Base-by-base conservation (phyloP, 2,329 filamentous ascomycete species). In the Aspergillus sp. region DNA sequence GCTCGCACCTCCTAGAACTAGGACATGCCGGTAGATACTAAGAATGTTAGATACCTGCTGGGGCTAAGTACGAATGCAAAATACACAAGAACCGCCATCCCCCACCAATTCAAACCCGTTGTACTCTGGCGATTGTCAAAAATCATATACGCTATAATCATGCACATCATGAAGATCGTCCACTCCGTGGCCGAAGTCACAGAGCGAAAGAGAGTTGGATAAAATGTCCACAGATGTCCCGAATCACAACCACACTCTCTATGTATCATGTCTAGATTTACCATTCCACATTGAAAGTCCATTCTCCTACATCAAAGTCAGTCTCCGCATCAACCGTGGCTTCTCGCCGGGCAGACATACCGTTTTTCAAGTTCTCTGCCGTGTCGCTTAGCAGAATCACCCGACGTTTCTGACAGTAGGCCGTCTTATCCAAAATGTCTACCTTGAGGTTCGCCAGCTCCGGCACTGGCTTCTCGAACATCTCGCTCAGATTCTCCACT, bases 351-450 rank as follows among this genome's bases (percentile, higher is more conserved):
- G 14, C 17, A 14, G 22, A 79, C 82, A 72, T 80, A 94, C 93
- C 88, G 68, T 89, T 86, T 62, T 89, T 91, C 48, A 99, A 77
- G 63, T 95, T 96, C 60, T 96, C 88, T 0, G 94, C 94, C 2
- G 94, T 97, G 64, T 96, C 90, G 50, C 91, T 90, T 17, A 99
- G 79, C 9, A 99, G 72, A 58, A 97, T 96, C 20, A 96, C 81
- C 42, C 94, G 83, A 49, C 94, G 83, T 73, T 94, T 93, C 72
- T 89, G 96, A 76, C 95, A 99, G 71, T 99, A 99, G 0, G 91
- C 84, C 3, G 93, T 99, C 81, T 96, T 97, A 73, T 99, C 93
- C 85, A 99, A 89, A 67, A 99, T 99, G 60, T 96, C 93, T 6
- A 96, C 90, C 76, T 96, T 97, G 54, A 96, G 79, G 43, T 87